Evolutionary conservation across 2,329 filamentous ascomycete genomes (phyloP).

Genomic region (Penicillium freii): DNA sequence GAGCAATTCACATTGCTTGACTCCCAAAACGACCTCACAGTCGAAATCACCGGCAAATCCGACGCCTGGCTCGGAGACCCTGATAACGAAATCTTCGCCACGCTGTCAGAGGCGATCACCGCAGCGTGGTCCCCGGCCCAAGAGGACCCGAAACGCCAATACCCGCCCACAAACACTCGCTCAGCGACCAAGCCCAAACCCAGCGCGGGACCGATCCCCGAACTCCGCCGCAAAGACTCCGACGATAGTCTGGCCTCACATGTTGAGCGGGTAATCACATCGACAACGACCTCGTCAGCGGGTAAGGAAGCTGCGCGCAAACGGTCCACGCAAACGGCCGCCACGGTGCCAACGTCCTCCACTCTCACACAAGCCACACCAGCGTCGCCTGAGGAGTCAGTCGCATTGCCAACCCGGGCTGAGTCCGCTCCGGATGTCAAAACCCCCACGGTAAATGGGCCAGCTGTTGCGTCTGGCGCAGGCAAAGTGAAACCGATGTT

Average conservation of each 20-base stretch:
- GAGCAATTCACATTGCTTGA: conserved; percentile 70
- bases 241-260: conserved; percentile 42
- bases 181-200: conserved; percentile 9
- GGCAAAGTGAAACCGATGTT: conserved; percentile 63
- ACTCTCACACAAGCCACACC: conserved; percentile 35
- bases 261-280: conserved; percentile 41
- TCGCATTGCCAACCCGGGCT: conserved; percentile 9
- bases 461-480: neutral
- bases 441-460: neutral
- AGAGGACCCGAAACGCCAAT: conserved; percentile 34
- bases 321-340: conserved; percentile 24
- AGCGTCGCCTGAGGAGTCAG: conserved; percentile 11
- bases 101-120: conserved; percentile 79
- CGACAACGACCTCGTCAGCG: conserved; percentile 36
- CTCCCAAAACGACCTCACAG: conserved; percentile 74
- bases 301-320: conserved; percentile 30
- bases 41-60: conserved; percentile 87
- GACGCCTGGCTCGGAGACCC: conserved; percentile 96
- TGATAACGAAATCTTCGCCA: conserved; percentile 84
- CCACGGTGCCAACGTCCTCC: conserved; percentile 40
- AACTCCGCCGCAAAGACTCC: conserved; percentile 36
- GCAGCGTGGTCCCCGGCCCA: conserved; percentile 67
- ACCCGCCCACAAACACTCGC: conserved; percentile 27
- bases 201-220: conserved; percentile 15
- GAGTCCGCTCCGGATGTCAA: conserved; percentile 7